Evolutionary conservation across 345 rosid genomes (phyloP).

Genomic region (Hibiscus mutabilis): DNA sequence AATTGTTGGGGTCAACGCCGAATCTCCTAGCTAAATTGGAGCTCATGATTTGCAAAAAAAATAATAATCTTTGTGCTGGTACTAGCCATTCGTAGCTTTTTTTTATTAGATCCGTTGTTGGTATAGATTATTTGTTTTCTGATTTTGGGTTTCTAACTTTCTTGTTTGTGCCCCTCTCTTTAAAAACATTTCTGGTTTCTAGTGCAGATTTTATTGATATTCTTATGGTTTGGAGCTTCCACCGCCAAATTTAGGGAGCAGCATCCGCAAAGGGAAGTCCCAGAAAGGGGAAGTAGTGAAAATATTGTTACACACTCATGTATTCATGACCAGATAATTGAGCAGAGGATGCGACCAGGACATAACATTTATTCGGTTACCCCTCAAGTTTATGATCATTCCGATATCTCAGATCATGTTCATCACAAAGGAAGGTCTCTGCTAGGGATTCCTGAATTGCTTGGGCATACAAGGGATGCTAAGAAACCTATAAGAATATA

Average conservation of each 20-base stretch:
- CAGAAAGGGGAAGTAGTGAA: conserved; percentile 35
- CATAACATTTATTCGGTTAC: conserved; percentile 72
- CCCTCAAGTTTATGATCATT: conserved; percentile 75
- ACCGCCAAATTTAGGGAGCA: conserved; percentile 29
- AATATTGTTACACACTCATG: conserved; percentile 72
- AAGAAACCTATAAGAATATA: conserved; percentile 90
- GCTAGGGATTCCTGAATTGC: conserved; percentile 39
- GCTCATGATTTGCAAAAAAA: conserved; percentile 1
- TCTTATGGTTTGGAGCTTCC: conserved; percentile 41
- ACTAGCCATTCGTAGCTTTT: conserved; percentile 9
- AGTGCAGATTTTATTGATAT: conserved; percentile 54
- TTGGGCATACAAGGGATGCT: conserved; percentile 35
- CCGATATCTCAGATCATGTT: conserved; percentile 30
- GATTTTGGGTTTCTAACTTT: not conserved
- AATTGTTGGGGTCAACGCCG: not conserved
- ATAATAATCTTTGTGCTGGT: conserved; percentile 4
- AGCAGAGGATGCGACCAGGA: conserved; percentile 84
- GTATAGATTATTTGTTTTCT: not conserved
- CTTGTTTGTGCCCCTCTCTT: not conserved
- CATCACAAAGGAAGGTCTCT: conserved; percentile 66
- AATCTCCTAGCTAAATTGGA: not conserved
- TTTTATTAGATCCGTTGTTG: conserved; percentile 18
- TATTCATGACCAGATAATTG: conserved; percentile 86
- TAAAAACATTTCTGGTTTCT: not conserved
- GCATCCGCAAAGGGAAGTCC: conserved; percentile 21